Conservation (phyloP, 2,329 filamentous ascomycete genomes). For the Leptodontidium sp. region DNA sequence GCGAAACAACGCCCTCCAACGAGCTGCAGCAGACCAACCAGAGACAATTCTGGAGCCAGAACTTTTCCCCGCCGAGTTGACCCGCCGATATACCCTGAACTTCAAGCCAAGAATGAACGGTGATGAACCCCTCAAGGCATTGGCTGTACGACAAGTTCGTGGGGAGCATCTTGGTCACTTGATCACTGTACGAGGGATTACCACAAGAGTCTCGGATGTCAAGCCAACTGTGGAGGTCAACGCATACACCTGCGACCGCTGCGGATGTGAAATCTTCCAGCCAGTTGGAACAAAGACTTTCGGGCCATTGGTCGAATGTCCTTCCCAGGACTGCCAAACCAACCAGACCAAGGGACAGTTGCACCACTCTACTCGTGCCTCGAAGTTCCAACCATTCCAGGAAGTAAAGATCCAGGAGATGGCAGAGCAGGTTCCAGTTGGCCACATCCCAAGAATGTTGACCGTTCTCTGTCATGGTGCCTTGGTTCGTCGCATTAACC, state of each 20-base stretch:
- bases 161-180: slow-evolving; percentile 92
- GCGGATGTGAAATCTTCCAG: slow-evolving; percentile 97
- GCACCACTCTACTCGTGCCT: slow-evolving; percentile 92
- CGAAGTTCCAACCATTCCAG: slow-evolving; percentile 97
- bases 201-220: slow-evolving; percentile 94
- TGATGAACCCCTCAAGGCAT: slow-evolving; percentile 67
- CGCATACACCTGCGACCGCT: slow-evolving; percentile 96
- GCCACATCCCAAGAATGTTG: slow-evolving; percentile 91
- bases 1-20: slow-evolving; percentile 79
- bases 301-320: slow-evolving; percentile 84
- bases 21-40: slow-evolving; percentile 70
- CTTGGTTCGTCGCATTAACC: slow-evolving; percentile 85
- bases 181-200: slow-evolving; percentile 93
- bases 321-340: slow-evolving; percentile 85
- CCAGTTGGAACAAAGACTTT: slow-evolving; percentile 92
- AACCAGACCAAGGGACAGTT: slow-evolving; percentile 95
- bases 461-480: slow-evolving; percentile 91
- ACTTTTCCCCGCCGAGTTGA: slow-evolving; percentile 90
- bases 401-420: slow-evolving; percentile 99
- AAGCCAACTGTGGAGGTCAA: slow-evolving; percentile 98
- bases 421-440: slow-evolving; percentile 98
- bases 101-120: slow-evolving; percentile 89
- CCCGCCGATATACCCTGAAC: slow-evolving; percentile 91
- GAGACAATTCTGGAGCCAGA: slow-evolving; percentile 73
- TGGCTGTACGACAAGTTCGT: slow-evolving; percentile 92